These are phyloP conservation scores for Penicillium sp. DNA, from an alignment of 2,329 filamentous ascomycete genomes.

Conservation along the genomic window DNA sequence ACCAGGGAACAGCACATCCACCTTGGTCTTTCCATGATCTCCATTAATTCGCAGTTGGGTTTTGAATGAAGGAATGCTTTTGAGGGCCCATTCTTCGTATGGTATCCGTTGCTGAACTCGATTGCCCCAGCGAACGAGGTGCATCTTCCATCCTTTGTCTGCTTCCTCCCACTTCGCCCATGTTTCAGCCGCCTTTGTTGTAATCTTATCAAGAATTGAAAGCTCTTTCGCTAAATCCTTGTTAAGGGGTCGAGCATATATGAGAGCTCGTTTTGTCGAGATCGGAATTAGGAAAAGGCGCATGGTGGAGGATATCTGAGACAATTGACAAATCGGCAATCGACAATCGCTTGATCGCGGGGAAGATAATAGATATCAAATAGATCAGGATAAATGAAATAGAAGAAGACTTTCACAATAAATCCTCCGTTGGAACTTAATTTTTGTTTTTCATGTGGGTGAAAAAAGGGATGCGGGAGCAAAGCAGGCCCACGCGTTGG, in stretches of 20 bases:
- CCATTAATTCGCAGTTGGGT: constrained; percentile 64
- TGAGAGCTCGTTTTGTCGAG: constrained; percentile 82
- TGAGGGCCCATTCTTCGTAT: constrained; percentile 96
- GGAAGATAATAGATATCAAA: background rate
- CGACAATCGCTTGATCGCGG: background rate
- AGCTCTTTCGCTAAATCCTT: constrained; percentile 55
- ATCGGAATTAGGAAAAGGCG: constrained; percentile 91
- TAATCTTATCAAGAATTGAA: constrained; percentile 67
- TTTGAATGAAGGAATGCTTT: constrained; percentile 84
- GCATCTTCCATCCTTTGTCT: constrained; percentile 82
- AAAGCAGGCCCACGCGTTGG: background rate
- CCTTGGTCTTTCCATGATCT: constrained; percentile 65
- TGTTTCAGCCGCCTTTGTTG: constrained; percentile 68
- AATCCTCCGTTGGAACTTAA: background rate
- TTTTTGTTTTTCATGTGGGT: constrained; percentile 2
- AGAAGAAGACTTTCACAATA: background rate
- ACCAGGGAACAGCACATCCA: constrained; percentile 68
- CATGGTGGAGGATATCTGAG: constrained; percentile 55
- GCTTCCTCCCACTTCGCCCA: constrained; percentile 89
- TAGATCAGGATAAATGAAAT: background rate
- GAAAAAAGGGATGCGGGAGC: constrained; percentile 8
- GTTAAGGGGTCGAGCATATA: constrained; percentile 82
- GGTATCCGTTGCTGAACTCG: constrained; percentile 80
- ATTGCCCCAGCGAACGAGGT: constrained; percentile 84
- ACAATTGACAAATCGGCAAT: background rate